These are phyloP conservation scores for Symmetrospora coprosmae DNA, from an alignment of 768 basidiomycete genomes.

Conservation along the genomic window DNA sequence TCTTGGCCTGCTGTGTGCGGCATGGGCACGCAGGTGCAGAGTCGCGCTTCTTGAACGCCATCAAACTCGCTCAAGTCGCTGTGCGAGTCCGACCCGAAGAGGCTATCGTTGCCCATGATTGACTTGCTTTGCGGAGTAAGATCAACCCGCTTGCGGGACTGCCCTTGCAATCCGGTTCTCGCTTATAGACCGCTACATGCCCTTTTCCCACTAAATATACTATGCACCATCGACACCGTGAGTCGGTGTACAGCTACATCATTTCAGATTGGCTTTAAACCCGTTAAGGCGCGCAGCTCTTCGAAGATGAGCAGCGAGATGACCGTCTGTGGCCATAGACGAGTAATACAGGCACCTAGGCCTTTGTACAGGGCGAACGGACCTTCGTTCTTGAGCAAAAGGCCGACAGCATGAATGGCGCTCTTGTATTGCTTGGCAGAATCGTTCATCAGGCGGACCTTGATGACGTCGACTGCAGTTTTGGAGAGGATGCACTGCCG, in stretches of 20 bases:
- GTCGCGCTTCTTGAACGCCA: not conserved
- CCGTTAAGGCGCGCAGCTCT: slow-evolving; percentile 1
- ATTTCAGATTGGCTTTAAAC: slow-evolving; percentile 8
- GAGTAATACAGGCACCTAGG: not conserved
- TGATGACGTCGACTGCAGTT: slow-evolving; percentile 20
- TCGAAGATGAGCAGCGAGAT: slow-evolving; percentile 15
- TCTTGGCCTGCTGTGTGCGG: not conserved
- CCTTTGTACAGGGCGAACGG: slow-evolving; percentile 22
- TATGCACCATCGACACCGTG: no score
- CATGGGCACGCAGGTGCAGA: not conserved
- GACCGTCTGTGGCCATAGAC: slow-evolving; percentile 22
- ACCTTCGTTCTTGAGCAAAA: slow-evolving; percentile 30
- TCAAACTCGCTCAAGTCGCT: no score
- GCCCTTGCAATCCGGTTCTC: no score
- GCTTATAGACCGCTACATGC: no score
- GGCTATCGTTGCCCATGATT: slow-evolving; percentile 2
- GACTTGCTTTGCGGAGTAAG: no score
- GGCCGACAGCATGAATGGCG: slow-evolving; percentile 24
- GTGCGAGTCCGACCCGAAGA: slow-evolving; percentile 3
- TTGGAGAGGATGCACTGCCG: not conserved
- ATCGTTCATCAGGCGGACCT: slow-evolving; percentile 33
- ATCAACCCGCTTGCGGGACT: not conserved
- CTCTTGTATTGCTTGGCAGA: slow-evolving; percentile 23
- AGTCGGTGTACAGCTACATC: no score
- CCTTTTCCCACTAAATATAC: no score